Evolutionary conservation across 2,329 filamentous ascomycete species (phyloP).

Genomic region (Ploettnerulaceae sp.): DNA sequence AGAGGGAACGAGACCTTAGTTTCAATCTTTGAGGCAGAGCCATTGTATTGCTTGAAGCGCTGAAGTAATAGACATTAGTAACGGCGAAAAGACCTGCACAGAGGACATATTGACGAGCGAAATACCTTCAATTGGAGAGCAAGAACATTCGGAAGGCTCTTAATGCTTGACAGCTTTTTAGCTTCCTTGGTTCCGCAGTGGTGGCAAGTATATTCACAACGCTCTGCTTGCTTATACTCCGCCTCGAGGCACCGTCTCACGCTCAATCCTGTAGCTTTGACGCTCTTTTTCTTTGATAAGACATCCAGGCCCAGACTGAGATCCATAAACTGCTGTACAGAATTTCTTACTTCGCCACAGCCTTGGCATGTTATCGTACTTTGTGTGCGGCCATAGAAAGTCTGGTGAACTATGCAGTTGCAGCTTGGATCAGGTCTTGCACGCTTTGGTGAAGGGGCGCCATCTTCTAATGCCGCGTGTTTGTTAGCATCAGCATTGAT

Average conservation of each 20-base stretch:
- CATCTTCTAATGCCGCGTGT: conserved; percentile 21
- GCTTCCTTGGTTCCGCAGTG: conserved; percentile 77
- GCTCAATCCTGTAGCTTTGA: conserved; percentile 46
- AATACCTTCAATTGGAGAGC: conserved; percentile 87
- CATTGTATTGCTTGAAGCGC: conserved; percentile 71
- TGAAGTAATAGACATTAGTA: conserved; percentile 31
- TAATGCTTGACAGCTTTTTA: conserved; percentile 78
- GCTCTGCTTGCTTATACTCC: conserved; percentile 81
- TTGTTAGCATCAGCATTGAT: conserved; percentile 58
- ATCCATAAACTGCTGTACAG: conserved; percentile 86
- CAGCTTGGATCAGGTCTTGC: conserved; percentile 44
- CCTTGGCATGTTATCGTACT: conserved; percentile 87
- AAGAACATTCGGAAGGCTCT: conserved; percentile 79
- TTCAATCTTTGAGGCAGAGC: conserved; percentile 80
- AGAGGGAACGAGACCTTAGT: conserved; percentile 81
- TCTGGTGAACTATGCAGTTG: conserved; percentile 88
- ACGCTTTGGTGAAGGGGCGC: conserved; percentile 21
- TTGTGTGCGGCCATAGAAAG: conserved; percentile 87
- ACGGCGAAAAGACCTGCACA: no score
- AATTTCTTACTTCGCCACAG: conserved; percentile 76
- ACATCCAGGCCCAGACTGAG: conserved; percentile 82
- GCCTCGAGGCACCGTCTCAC: conserved; percentile 74
- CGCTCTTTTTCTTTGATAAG: conserved; percentile 59
- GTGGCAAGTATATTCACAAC: conserved; percentile 82
- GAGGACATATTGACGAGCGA: not conserved